A percentile compares a stretch with the other conserved stretches of the same genome.
Evolutionary conservation across 345 rosid genomes (phyloP).

Genomic region (Eucalyptus polybractea): DNA sequence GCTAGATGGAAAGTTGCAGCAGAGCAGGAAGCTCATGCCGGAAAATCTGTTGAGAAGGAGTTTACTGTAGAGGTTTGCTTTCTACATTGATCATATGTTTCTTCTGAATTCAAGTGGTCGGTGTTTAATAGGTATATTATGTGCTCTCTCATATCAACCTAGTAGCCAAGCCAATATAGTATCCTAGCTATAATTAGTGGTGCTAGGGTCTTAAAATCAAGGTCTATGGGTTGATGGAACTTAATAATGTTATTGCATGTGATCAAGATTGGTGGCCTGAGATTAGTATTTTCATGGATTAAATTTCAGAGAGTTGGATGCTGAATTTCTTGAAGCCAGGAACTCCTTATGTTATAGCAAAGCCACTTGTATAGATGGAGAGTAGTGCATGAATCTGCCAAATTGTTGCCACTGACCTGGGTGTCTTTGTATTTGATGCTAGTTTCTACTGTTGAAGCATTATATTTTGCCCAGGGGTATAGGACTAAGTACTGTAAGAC

Average conservation of each 20-base stretch:
- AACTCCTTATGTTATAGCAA: neutral
- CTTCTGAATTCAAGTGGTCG: neutral
- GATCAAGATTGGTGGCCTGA: neutral
- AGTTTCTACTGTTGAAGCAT: neutral
- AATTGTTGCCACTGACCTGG: neutral
- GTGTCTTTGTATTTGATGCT: neutral
- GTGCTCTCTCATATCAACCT: neutral
- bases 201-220: neutral
- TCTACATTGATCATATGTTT: neutral
- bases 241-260: neutral
- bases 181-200: neutral
- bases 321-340: neutral
- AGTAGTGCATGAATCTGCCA: neutral
- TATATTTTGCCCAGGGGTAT: neutral
- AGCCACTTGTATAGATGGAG: neutral
- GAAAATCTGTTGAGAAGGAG: constrained; percentile 86
- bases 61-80: constrained; percentile 53
- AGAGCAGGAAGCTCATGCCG: constrained; percentile 98
- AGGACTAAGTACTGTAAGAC: neutral
- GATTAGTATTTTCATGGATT: neutral
- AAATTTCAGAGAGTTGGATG: neutral
- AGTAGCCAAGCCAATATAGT: neutral
- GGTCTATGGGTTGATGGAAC: neutral
- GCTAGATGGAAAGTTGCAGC: constrained; percentile 98
- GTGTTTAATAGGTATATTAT: neutral